Evolutionary conservation across 2,329 filamentous ascomycete genomes (phyloP), one percentile per base, ranked within the genome.

Genomic region (Coniella lustricola): DNA sequence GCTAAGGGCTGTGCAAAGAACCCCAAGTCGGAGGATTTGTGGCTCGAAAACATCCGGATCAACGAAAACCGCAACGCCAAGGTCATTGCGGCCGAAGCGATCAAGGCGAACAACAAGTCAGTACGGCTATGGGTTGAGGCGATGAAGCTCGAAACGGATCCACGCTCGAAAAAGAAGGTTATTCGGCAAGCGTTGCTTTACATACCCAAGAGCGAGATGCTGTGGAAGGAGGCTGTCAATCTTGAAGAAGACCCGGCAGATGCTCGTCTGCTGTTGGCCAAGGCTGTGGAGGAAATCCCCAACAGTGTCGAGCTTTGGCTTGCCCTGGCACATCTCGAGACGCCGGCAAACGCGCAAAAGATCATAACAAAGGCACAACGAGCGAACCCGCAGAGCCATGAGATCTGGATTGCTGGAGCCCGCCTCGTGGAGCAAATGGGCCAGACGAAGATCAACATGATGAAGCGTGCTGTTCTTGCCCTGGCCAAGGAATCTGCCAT

Each of bases 181-280:
- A 82, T 96, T 31, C 81, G 90, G 48, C 87, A 94, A 62, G 94
- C 93, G 0, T 75, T 98, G 38, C 88, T 97, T 59, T 85, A 95
- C 60, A 87, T 96, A 35, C 90, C 90, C 1, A 89, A 95, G 61
- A 97, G 91, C 0, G 93, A 97, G 41, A 85, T 87, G 36, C 77
- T 98, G n/a, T 98, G 93, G 93, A 98, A 97, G 64, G 90, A 94
- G 63, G 85, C 91, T 4, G 91, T 98, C 54, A 97, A 97, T 58
- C 71, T 97, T 48, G 93, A 97, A 62, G 91, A 96, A 60, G 85
- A 95, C 57, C 80, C 86, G 0, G 85, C 84, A 25, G 90, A 96
- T 69, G 94, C 94, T 4, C 84, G 84, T 54, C 73, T 98, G 48
- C 75, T 98, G 47, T 79, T 98, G 40, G 90, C 90, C 41, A 96